A percentile compares a stretch with the other conserved stretches of the same genome.
phyloP scores from a whole-genome alignment of 768 basidiomycete species.

The Phaffia tasmanica region DNA sequence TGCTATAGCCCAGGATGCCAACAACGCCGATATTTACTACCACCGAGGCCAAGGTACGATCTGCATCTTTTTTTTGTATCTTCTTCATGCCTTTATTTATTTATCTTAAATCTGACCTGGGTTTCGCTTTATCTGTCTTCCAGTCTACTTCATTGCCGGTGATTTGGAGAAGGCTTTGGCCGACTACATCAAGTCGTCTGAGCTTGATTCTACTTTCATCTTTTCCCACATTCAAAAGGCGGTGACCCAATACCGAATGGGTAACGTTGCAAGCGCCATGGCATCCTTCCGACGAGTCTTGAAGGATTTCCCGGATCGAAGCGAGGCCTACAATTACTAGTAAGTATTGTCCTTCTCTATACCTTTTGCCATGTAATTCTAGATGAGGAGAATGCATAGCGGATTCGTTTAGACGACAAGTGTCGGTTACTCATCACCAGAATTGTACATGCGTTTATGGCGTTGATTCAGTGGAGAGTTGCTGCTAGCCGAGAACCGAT shows the following conservation, averaged over 20 bases:
- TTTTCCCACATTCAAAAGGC: slow-evolving; percentile 96
- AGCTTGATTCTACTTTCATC: slow-evolving; percentile 75
- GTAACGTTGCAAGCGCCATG: slow-evolving; percentile 67
- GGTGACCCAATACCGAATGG: slow-evolving; percentile 90
- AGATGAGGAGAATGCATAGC: background rate
- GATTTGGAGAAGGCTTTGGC: slow-evolving; percentile 73
- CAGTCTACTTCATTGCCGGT: slow-evolving; percentile 89
- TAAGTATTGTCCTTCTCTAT: slow-evolving; percentile 35
- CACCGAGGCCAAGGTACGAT: slow-evolving; percentile 85
- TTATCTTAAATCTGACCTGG: background rate
- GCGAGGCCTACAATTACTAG: slow-evolving; percentile 94
- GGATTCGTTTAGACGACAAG: background rate
- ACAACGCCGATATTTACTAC: slow-evolving; percentile 94
- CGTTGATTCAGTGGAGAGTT: slow-evolving; percentile 64
- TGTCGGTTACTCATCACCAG: background rate
- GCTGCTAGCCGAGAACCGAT: slow-evolving; percentile 79
- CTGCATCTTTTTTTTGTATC: slow-evolving; percentile 3
- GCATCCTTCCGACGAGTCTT: slow-evolving; percentile 78
- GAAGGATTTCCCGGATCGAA: slow-evolving; percentile 69
- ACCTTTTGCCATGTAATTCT: background rate
- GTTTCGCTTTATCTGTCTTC: background rate
- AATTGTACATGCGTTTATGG: background rate
- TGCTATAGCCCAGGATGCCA: slow-evolving; percentile 66
- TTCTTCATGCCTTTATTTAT: background rate
- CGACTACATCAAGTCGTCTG: slow-evolving; percentile 83